A percentile compares a stretch with the other conserved stretches of the same genome.
phyloP scores from a whole-genome alignment of 2,329 filamentous ascomycete species.

The Fusarium armeniacum region DNA sequence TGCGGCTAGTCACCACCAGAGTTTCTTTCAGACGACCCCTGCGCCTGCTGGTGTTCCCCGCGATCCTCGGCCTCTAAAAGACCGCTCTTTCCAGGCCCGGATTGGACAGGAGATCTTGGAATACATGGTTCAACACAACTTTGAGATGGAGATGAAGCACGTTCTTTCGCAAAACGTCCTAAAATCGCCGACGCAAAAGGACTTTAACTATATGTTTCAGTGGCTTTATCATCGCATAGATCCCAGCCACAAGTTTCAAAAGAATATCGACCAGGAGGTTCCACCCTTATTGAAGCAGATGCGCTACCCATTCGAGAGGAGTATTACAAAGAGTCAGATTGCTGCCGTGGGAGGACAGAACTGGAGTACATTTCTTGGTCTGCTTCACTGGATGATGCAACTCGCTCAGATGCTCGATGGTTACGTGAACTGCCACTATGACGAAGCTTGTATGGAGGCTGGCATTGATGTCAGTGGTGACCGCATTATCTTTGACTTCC shows the following conservation, averaged over 20 bases:
- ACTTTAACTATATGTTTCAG: constrained; percentile 98
- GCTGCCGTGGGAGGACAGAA: constrained; percentile 96
- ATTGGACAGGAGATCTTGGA: constrained; percentile 93
- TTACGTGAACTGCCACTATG: constrained; percentile 83
- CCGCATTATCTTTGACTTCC: constrained; percentile 93
- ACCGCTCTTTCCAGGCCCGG: constrained; percentile 81
- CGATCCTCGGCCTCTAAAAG: constrained; percentile 88
- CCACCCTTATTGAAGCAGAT: constrained; percentile 92
- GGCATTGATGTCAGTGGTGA: constrained; percentile 91
- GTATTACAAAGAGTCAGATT: constrained; percentile 96
- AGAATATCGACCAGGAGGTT: constrained; percentile 95
- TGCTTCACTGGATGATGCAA: constrained; percentile 99
- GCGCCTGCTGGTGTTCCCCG: constrained; percentile 84
- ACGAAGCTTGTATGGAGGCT: constrained; percentile 88
- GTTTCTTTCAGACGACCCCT: constrained; percentile 92
- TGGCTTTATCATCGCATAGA: constrained; percentile 98
- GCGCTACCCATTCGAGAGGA: constrained; percentile 94
- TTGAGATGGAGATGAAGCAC: constrained; percentile 98
- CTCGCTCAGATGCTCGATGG: constrained; percentile 93
- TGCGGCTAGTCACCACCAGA: constrained; percentile 85
- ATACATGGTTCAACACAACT: constrained; percentile 92
- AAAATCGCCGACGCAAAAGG: constrained; percentile 95
- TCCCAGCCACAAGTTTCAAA: constrained; percentile 91
- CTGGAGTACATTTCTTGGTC: constrained; percentile 93
- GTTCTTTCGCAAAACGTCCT: constrained; percentile 90